These are phyloP conservation scores for Endothia cerciana DNA, from an alignment of 2,329 filamentous ascomycete species.

Conservation along the genomic window DNA sequence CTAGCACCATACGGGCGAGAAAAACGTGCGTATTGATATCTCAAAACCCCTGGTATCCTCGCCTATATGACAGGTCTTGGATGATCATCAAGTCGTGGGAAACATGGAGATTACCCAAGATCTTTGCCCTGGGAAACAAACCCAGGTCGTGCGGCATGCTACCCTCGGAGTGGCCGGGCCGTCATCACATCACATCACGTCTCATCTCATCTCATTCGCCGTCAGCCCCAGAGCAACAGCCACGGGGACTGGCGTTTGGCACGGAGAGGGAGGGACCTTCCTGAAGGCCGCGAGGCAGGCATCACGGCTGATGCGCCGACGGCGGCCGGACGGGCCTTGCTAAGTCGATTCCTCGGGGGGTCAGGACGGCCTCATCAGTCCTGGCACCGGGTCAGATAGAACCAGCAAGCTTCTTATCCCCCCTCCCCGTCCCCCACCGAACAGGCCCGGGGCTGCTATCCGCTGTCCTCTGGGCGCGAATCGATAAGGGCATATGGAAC, in stretches of 20 bases:
- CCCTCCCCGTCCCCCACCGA: not conserved
- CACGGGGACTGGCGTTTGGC: not conserved
- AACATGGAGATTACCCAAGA: not conserved
- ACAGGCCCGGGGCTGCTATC: not conserved
- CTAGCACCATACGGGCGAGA: not conserved
- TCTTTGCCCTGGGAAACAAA: not conserved
- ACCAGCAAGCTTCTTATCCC: no score
- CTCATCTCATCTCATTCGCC: constrained; percentile 2
- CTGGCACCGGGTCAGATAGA: no score
- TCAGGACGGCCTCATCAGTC: no score
- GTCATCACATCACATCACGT: not conserved
- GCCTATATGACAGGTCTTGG: not conserved
- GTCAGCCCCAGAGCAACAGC: not conserved
- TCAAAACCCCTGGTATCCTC: not conserved
- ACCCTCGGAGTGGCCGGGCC: not conserved
- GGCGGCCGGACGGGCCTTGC: not conserved
- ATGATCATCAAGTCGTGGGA: not conserved
- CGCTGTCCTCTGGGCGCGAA: not conserved
- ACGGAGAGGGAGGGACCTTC: not conserved
- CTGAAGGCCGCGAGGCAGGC: not conserved
- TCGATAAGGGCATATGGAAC: not conserved
- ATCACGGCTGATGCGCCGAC: constrained; percentile 4
- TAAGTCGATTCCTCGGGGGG: not conserved
- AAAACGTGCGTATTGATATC: not conserved
- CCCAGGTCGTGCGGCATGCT: constrained; percentile 1